These are phyloP conservation scores for Eudorina sp. DNA, from an alignment of 139 green algal species.

Conservation along the genomic window DNA sequence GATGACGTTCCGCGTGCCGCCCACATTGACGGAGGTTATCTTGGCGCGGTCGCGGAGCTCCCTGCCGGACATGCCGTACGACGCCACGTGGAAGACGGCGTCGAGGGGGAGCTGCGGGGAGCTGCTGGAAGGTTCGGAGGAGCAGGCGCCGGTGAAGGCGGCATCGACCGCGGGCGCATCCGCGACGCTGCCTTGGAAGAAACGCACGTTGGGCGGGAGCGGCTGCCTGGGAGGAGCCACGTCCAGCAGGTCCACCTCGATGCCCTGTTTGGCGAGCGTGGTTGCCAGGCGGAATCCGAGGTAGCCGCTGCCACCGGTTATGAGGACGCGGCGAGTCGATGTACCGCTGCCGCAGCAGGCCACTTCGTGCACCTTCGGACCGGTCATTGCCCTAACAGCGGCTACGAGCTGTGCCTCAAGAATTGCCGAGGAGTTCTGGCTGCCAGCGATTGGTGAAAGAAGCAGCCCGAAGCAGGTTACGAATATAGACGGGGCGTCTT, in stretches of 20 bases:
- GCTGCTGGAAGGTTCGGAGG: not conserved
- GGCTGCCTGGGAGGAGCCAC: not conserved
- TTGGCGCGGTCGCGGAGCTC: constrained; percentile 40
- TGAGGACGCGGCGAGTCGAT: not conserved
- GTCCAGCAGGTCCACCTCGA: constrained; percentile 10
- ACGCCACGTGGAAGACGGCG: constrained; percentile 66
- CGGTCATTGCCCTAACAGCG: no score
- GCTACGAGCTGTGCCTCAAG: no score
- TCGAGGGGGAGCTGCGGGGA: not conserved
- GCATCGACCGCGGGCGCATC: not conserved
- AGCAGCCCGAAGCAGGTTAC: no score
- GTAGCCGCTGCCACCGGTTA: constrained; percentile 28
- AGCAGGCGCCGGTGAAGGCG: not conserved
- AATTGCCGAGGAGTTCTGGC: no score
- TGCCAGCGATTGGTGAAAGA: no score
- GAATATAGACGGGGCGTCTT: no score
- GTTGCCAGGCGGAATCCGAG: constrained; percentile 20
- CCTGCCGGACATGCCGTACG: constrained; percentile 63
- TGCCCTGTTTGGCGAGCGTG: not conserved
- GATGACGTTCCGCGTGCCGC: constrained; percentile 58
- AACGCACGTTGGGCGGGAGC: not conserved
- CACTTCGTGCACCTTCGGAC: no score
- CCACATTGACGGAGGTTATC: constrained; percentile 59
- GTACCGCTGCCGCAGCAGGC: not conserved
- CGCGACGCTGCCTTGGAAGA: not conserved